Percentiles rank a stretch among this genome's conserved stretches.
Conservation (phyloP, 768 basidiomycete genomes). For the Clitopilus passeckerianus region DNA sequence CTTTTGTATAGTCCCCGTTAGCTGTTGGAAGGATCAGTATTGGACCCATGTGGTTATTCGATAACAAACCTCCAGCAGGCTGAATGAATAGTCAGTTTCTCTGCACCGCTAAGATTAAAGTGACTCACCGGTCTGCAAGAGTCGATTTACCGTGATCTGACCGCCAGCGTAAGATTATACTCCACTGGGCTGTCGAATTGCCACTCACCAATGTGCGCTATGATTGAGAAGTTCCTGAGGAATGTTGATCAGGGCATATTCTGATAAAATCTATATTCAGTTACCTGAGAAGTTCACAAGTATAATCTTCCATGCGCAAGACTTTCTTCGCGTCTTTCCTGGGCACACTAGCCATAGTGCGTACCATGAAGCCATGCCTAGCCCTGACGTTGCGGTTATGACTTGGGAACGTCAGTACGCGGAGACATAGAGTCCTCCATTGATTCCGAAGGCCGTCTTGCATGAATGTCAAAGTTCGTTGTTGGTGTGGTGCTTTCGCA, state of each 20-base stretch:
- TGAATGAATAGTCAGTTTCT: slow-evolving; percentile 20
- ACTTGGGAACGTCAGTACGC: background rate
- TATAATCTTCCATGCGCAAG: slow-evolving; percentile 57
- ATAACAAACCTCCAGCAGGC: slow-evolving; percentile 64
- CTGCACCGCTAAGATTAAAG: background rate
- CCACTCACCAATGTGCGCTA: slow-evolving; percentile 83
- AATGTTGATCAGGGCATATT: slow-evolving; percentile 2
- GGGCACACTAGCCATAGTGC: slow-evolving; percentile 23
- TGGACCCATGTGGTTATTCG: slow-evolving; percentile 1
- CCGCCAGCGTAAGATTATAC: slow-evolving; percentile 2
- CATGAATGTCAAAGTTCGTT: background rate
- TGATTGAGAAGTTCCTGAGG: slow-evolving; percentile 89
- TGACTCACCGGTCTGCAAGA: slow-evolving; percentile 73
- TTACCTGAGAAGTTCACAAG: slow-evolving; percentile 67
- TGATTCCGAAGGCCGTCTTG: background rate
- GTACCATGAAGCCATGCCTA: background rate
- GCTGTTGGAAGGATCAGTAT: slow-evolving; percentile 36
- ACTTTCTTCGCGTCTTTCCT: slow-evolving; percentile 24
- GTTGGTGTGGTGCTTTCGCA: background rate
- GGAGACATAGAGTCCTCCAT: background rate
- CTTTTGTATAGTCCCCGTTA: slow-evolving; percentile 82
- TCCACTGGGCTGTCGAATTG: background rate
- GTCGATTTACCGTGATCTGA: slow-evolving; percentile 93
- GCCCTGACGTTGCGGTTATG: background rate
- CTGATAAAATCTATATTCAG: background rate